Evolutionary conservation across 805 yeast species (phyloP), one percentile per base, ranked within the genome.

Genomic region (Myxozyma udenii): DNA sequence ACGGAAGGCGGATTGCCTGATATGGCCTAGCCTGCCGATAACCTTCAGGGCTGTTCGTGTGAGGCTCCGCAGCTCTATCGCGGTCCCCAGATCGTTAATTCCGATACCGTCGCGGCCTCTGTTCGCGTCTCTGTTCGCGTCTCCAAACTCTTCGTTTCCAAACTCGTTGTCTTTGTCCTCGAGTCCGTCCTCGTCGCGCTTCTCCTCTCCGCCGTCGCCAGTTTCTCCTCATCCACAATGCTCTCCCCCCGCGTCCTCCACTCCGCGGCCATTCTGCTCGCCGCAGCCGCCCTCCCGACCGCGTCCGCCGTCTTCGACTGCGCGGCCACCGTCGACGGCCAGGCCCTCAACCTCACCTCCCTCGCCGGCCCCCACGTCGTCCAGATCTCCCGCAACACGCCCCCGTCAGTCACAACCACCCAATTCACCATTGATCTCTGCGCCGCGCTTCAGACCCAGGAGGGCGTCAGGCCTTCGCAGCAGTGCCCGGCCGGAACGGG

Each of bases 371-470:
- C 78, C 3, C 78, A 79, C 58, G 47, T 68, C 1, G 68, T 72
- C n/a, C 63, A 74, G 4, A 35, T 62, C 3, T 60, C 72, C 16
- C 70, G 67, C 28, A 77, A 75, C 40, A 87, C 96, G 9, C 98
- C 98, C 16, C 98, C 98, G 1, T 78, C 91, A 11, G 69, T 67
- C 28, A 79, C 85, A 1, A 75, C 71, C 44, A 68, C 74, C 30
- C 74, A 78, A 2, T 87, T 96, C 90, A 80, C 75, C 62, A 57
- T 90, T 33, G 84, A 87, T 45, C 72, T 88, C 6, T 87, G 95
- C 70, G 81, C 79, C 41, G 70, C 78, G 0, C 66, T 75, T n/a
- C 63, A 67, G 21, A 22, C 30, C 4, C 26, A 38, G 35, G 49
- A 30, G 28, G 23, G 22, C 32, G 46, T 42, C 6, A 65, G 68